Conservation (phyloP, 1,139 yeast species). For the Candida sanyaensis region DNA sequence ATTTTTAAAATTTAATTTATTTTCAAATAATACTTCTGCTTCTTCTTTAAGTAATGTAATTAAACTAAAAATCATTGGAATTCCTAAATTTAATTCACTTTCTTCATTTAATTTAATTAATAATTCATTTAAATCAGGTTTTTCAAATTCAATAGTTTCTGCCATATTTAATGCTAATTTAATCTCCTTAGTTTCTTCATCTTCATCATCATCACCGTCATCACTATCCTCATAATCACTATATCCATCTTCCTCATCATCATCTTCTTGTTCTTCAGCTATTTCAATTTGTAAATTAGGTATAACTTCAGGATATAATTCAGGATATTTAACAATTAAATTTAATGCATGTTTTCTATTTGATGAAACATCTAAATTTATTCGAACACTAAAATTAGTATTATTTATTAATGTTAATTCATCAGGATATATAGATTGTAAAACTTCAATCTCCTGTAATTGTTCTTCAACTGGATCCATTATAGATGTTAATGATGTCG, state of each 20-base stretch:
- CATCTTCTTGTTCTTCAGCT: slow-evolving; percentile 37
- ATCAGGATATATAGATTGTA: slow-evolving; percentile 91
- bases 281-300: slow-evolving; percentile 54
- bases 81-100: slow-evolving; percentile 79
- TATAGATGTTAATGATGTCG: background rate
- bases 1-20: slow-evolving; percentile 58
- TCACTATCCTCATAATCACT: slow-evolving; percentile 41
- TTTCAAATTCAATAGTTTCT: slow-evolving; percentile 55
- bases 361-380: slow-evolving; percentile 60
- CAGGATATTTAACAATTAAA: slow-evolving; percentile 67
- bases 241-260: slow-evolving; percentile 19
- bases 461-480: slow-evolving; percentile 82
- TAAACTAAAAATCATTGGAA: slow-evolving; percentile 84
- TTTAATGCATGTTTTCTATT: slow-evolving; percentile 53
- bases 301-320: slow-evolving; percentile 66
- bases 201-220: slow-evolving; percentile 42
- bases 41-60: slow-evolving; percentile 76
- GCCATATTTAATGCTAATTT: slow-evolving; percentile 36
- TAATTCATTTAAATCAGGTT: slow-evolving; percentile 45
- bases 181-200: slow-evolving; percentile 14
- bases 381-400: slow-evolving; percentile 46
- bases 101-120: slow-evolving; percentile 49
- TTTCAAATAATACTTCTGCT: slow-evolving; percentile 66
- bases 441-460: slow-evolving; percentile 75
- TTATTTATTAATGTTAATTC: slow-evolving; percentile 56